Percentiles rank a stretch among this genome's conserved stretches.
Evolutionary conservation across 2,329 filamentous ascomycete genomes (phyloP).

Genomic region (Didymella segeticola): DNA sequence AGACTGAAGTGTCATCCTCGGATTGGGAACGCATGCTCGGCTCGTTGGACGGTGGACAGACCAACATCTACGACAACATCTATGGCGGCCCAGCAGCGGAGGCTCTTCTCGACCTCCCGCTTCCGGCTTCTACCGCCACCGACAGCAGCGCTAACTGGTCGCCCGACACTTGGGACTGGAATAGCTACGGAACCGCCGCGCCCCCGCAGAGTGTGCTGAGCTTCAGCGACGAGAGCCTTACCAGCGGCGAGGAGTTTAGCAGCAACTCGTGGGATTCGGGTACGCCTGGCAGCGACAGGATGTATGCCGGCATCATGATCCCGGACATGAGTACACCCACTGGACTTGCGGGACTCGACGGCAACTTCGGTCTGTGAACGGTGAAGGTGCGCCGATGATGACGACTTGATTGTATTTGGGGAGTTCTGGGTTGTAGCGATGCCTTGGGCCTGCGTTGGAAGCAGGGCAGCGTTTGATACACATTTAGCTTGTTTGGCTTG

Average conservation of each 20-base stretch:
- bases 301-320: slow-evolving; percentile 48
- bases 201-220: slow-evolving; percentile 63
- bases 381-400: too few relatives aligned
- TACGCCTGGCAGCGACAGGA: slow-evolving; percentile 39
- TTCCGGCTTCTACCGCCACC: slow-evolving; percentile 38
- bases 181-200: slow-evolving; percentile 33
- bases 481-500: slow-evolving; percentile 13
- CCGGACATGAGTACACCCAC: slow-evolving; percentile 41
- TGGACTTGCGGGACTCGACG: slow-evolving; percentile 48
- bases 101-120: slow-evolving; percentile 44
- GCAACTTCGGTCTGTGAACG: slow-evolving; percentile 49
- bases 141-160: slow-evolving; percentile 45
- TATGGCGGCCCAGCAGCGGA: slow-evolving; percentile 69
- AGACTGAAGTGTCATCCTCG: slow-evolving; percentile 62
- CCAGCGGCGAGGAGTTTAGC: slow-evolving; percentile 57
- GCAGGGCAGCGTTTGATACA: too few relatives aligned
- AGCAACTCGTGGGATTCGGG: slow-evolving; percentile 38
- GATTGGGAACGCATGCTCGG: slow-evolving; percentile 87
- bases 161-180: slow-evolving; percentile 46
- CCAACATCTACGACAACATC: slow-evolving; percentile 85
- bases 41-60: slow-evolving; percentile 77
- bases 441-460: too few relatives aligned
- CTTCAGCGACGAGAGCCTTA: slow-evolving; percentile 66
- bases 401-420: too few relatives aligned
- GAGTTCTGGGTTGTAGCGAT: too few relatives aligned